A percentile compares a stretch with the other conserved stretches of the same genome.
phyloP scores from a whole-genome alignment of 78 protist genomes.

The Dictyostelium discoideum region dicty_2.7 NC_007088.5:6433501-6434000 shows the following conservation, averaged over 20 bases:
- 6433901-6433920: not conserved
- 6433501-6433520: not conserved
- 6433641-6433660: not conserved
- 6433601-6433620: constrained; percentile 57
- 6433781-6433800: not conserved
- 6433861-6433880: not conserved
- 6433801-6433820: not conserved
- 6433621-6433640: constrained; percentile 65
- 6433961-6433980: not conserved
- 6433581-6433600: constrained; percentile 70
- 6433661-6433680: not conserved
- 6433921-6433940: not conserved
- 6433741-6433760: not conserved
- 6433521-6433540: constrained; percentile 45
- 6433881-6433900: not conserved
- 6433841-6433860: constrained; percentile 16
- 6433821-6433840: not conserved
- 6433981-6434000: not conserved
- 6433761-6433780: not conserved
- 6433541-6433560: not conserved
- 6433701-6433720: not conserved
- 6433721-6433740: not conserved
- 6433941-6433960: not conserved
- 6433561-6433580: constrained; percentile 46
- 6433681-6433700: constrained; percentile 3